Base-by-base conservation (phyloP, 139 green algal genomes). In the Pleodorina starrii region DNA sequence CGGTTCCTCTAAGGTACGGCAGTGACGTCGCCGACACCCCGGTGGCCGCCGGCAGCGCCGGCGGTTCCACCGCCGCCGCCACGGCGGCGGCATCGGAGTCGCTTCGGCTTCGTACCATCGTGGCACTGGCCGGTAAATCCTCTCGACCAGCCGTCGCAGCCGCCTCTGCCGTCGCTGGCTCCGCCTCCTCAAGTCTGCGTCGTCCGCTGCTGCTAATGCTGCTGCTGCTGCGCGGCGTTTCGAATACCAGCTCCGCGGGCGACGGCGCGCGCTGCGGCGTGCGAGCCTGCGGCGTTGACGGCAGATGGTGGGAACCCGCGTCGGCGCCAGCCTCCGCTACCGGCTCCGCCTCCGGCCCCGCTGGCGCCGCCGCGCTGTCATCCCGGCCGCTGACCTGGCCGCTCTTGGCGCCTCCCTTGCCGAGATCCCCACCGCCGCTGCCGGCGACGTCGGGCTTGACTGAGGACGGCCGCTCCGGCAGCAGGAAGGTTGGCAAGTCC, bases 401-500 rank as follows among this genome's bases (percentile, higher is more conserved):
- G 42, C 42, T 51, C 25, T n/a, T 43, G 23, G 35, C 44, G 27
- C 29, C 29, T n/a, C 74, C 43, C 7, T 82, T 48, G 7, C 29
- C 54, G n/a, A n/a, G n/a, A n/a, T n/a, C n/a, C n/a, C n/a, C n/a
- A n/a, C n/a, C n/a, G n/a, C n/a, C n/a, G n/a, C n/a, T n/a, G n/a
- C n/a, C n/a, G n/a, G n/a, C n/a, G n/a, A n/a, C n/a, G n/a, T n/a
- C n/a, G n/a, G n/a, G n/a, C n/a, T n/a, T n/a, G 5, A 32, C n/a
- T 23, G 43, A 44, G 44, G 43, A 27, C 43, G 43, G 80, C 60
- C 80, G 60, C 59, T 77, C 42, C 11, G 80, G 43, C 60, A 87
- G 80, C 1, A 77, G 19, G 57, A 87, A 87, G 57, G 11, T 66
- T 42, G 80, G 80, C 11, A 87, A 42, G 40, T 87, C 80, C 80